Evolutionary conservation across 108 stramenopile genomes (phyloP).

Genomic region (Skeletonema menzelii): DNA sequence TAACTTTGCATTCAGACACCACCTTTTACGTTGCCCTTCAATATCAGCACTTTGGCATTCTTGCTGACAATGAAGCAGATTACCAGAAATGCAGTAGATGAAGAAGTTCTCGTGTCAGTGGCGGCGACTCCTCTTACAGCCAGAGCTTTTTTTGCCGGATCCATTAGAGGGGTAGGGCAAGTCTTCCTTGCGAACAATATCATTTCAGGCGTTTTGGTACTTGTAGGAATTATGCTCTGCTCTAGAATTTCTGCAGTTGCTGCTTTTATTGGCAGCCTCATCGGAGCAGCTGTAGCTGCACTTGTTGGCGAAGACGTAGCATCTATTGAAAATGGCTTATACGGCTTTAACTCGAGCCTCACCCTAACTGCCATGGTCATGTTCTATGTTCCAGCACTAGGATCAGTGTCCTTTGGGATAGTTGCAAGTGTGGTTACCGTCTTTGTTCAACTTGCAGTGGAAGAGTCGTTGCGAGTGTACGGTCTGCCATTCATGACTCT

Average conservation of each 20-base stretch:
- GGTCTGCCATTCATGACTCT: constrained; percentile 52
- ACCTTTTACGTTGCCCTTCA: constrained; percentile 50
- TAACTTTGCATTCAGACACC: constrained; percentile 29
- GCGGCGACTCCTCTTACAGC: constrained; percentile 8
- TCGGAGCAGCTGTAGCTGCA: constrained; percentile 24
- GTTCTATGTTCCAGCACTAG: constrained; percentile 38
- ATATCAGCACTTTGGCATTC: constrained; percentile 27
- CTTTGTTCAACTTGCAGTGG: constrained; percentile 33
- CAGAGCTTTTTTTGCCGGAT: constrained; percentile 38
- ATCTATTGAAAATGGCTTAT: constrained; percentile 34
- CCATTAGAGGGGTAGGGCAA: constrained; percentile 45
- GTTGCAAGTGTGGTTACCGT: constrained; percentile 39
- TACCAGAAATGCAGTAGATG: neutral
- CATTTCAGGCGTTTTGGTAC: constrained; percentile 23
- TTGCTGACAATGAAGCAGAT: constrained; percentile 23
- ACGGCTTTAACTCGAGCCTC: constrained; percentile 40
- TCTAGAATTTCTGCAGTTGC: constrained; percentile 35
- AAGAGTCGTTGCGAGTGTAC: constrained; percentile 18
- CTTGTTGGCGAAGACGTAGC: constrained; percentile 9
- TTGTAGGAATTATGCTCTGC: constrained; percentile 34
- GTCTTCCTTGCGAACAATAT: constrained; percentile 45
- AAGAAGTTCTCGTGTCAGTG: constrained; percentile 2
- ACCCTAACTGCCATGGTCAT: constrained; percentile 38
- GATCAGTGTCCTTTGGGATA: constrained; percentile 6
- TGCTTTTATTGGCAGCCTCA: constrained; percentile 26